These are phyloP conservation scores for Chlamydomonas schloesseri DNA, from an alignment of 139 green algal genomes.

Conservation along the genomic window DNA sequence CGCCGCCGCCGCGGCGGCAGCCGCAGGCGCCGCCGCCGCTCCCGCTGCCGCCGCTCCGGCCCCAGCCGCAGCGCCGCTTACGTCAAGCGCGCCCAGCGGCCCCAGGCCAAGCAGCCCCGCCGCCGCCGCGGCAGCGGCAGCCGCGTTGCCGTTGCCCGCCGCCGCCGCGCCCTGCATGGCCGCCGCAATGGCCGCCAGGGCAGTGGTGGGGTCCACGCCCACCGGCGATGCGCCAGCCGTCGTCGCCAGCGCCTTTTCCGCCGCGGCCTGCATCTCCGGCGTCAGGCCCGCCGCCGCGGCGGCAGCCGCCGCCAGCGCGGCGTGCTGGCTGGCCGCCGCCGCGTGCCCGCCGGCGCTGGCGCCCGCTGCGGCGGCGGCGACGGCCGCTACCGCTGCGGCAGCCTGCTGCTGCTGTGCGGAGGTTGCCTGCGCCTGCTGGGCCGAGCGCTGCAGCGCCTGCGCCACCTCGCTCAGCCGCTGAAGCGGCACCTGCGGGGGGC, in stretches of 20 bases:
- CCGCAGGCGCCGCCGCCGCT: neutral
- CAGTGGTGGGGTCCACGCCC: constrained; percentile 2
- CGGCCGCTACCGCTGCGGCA: neutral
- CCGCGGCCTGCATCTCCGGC: neutral
- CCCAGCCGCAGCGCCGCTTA: neutral
- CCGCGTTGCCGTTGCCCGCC: neutral
- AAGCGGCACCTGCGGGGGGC: constrained; percentile 51
- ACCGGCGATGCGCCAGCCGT: neutral
- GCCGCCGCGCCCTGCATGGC: constrained; percentile 14
- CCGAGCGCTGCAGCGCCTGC: constrained; percentile 59
- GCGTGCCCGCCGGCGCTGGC: neutral
- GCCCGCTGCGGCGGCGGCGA: constrained; percentile 20
- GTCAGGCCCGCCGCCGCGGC: neutral
- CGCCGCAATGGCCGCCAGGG: constrained; percentile 20
- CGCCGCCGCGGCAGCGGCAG: neutral
- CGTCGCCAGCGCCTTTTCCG: neutral
- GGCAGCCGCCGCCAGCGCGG: neutral
- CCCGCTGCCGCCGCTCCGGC: neutral
- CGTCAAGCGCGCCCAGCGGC: constrained; percentile 17
- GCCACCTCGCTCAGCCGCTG: constrained; percentile 64
- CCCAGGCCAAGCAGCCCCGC: constrained; percentile 2
- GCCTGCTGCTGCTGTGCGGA: constrained; percentile 19
- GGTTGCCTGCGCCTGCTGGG: constrained; percentile 13
- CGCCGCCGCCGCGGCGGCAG: neutral
- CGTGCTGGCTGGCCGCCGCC: neutral